Base-by-base conservation (phyloP, 805 yeast species). In the Saturnispora sanitii region DNA sequence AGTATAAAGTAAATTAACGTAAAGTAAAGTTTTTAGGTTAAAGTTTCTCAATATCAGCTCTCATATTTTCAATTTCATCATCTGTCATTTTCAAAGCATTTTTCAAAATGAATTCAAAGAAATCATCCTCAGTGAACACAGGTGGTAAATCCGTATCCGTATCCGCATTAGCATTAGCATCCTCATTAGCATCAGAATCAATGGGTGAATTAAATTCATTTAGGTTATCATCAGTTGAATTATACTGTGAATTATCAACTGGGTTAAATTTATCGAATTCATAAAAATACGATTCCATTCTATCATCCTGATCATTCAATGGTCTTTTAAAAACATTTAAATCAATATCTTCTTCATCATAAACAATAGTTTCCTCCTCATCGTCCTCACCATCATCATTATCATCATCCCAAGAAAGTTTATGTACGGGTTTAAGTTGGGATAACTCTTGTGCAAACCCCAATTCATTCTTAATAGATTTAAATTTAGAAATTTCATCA, bases 121-220 rank as follows among this genome's bases (percentile, higher is more conserved):
- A 79, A 50, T 79, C 85, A 52, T 79, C 85, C 48, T 77, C 83
- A 49, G 74, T 76, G 7, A 78, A 72, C 40, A 64, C 71, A 15
- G 66, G 53, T 9, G 60, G 60, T 38, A 64, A 65, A 8, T 25
- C 27, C 12, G 27, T 8, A 29, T 26, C 21, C 22, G 28, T 12
- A 12, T 30, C 11, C n/a, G n/a, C n/a, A n/a, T n/a, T n/a, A n/a
- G n/a, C n/a, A n/a, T n/a, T n/a, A n/a, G n/a, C n/a, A n/a, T n/a
- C n/a, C n/a, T n/a, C n/a, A n/a, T n/a, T n/a, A n/a, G n/a, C n/a
- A n/a, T n/a, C n/a, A n/a, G n/a, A n/a, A n/a, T n/a, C n/a, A n/a
- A n/a, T n/a, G n/a, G n/a, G n/a, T n/a, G n/a, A n/a, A n/a, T n/a
- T n/a, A n/a, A n/a, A n/a, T n/a, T n/a, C n/a, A n/a, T n/a, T n/a